Base-by-base conservation (phyloP, 2,329 filamentous ascomycete species). In the Cytospora chrysosperma region DNA sequence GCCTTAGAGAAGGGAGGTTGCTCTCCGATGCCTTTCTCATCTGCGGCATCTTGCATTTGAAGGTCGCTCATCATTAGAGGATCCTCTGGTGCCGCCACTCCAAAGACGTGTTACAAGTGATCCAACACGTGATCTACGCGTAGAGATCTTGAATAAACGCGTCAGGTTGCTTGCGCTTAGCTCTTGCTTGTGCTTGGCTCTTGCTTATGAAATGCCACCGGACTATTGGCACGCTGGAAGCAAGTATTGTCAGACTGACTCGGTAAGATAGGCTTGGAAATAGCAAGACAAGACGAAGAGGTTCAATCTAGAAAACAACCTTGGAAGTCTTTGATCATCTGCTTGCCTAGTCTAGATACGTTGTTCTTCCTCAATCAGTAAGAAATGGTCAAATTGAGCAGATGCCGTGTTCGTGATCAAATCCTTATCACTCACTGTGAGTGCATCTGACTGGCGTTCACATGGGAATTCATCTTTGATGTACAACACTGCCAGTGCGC, bases 1-100 rank as follows among this genome's bases (percentile, higher is more conserved):
- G 85, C 81, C 40, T 85, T 81, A 1, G 88, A 90, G 51, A 94
- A 79, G 9, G 82, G 79, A 6, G 57, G 53, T 13, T 34, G 49
- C 21, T 47, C 34, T 49, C 47, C 52, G 15, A 9, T 47, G 21
- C 32, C 28, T 8, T 54, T 19, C 2, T 61, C 40, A 8, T 28
- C 43, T 87, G 79, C 64, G 76, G 61, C 9, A 68, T 69, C 57
- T 21, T 43, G 30, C 64, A 65, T 65, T 43, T 61, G 57, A 13
- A 58, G 19, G 47, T 64, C 61, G 30, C 56, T 63, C 71, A 74
- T 73, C 69, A 3, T 58, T 19, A 49, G 32, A 21, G 51, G 32
- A 53, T 19, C n/a, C 9, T 27, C 17, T 27, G 50, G 34, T 43
- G 27, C 37, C 6, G 47, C 58, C 9, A 13, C 17, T 24, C 21